Evolutionary conservation across 495 filamentous ascomycete species (phyloP), one percentile per base, ranked within the genome.

Genomic region (Collariella sp.): DNA sequence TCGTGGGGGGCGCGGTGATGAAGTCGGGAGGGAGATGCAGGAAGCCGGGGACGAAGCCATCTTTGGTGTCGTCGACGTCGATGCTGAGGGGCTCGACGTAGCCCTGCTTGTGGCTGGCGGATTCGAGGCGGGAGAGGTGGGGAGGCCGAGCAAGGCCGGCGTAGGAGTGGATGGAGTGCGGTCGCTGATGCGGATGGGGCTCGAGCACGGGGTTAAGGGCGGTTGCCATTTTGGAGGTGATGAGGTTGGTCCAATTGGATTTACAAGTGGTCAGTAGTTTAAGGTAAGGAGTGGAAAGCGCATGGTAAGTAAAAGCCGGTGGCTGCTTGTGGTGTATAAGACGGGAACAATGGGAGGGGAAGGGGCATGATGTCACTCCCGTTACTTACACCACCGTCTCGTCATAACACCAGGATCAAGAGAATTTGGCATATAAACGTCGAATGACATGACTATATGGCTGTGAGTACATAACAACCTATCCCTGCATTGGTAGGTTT

Each of bases 21-120:
- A 60, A 44, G 35, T 63, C 52, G 19, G 60, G 58, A 1, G 61
- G 61, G 7, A 63, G 39, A 50, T 62, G 61, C 15, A 63, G 51
- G 50, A 63, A 58, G 40, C 54, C 61, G 0, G 61, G 55, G 40
- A 60, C 55, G 43, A 52, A 56, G 35, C 60, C 52, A 56, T 44
- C 42, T 15, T 41, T 19, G 29, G 24, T 11, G 60, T 60, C 62
- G 16, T 57, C 46, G 5, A 57, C 58, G n/a, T 54, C 40, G 45
- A 61, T 58, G 49, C 31, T 54, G 36, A 61, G 38, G 1, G 54
- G 22, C 34, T 61, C 49, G 50, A 58, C 29, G 16, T 24, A 5
- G 31, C 35, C 29, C 23, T 22, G 40, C 29, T 61, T 57, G 48
- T 54, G 42, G 23, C 45, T 38, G 9, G 34, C 5, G 10, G 24